Evolutionary conservation across 2,329 filamentous ascomycete species (phyloP).

Genomic region (Fusarium torulosum): DNA sequence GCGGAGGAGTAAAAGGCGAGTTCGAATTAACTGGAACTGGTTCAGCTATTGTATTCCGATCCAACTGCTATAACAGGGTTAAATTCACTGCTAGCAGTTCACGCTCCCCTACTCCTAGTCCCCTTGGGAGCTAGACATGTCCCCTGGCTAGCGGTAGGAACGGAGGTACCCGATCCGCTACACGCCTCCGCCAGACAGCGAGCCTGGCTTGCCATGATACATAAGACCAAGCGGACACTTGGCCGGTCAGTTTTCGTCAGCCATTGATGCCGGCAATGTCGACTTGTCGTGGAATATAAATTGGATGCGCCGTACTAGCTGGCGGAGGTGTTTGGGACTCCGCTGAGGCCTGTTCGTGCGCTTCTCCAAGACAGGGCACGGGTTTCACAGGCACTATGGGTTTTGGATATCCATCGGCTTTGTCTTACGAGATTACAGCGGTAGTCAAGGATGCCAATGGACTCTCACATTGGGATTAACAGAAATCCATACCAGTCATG

Average conservation of each 20-base stretch:
- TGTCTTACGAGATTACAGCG: slow-evolving; percentile 1
- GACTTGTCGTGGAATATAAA: slow-evolving; percentile 1
- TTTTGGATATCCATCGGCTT: slow-evolving; percentile 1
- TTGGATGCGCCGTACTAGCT: background rate
- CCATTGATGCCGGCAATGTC: slow-evolving; percentile 1
- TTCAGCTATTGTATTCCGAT: background rate
- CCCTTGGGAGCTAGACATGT: background rate
- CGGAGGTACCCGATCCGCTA: background rate
- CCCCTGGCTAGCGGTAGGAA: background rate
- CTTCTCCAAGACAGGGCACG: slow-evolving; percentile 3
- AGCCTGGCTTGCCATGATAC: background rate
- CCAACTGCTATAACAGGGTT: background rate
- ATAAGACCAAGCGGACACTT: slow-evolving; percentile 1
- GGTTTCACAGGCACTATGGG: slow-evolving; percentile 1
- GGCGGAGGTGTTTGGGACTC: background rate
- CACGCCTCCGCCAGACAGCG: background rate
- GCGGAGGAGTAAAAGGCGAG: background rate
- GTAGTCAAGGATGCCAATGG: slow-evolving; percentile 1
- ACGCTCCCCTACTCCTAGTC: background rate
- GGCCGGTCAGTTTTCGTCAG: background rate
- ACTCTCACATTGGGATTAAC: slow-evolving; percentile 1
- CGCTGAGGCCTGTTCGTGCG: background rate
- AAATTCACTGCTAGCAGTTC: background rate
- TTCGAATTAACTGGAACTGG: background rate
- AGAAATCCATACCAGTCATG: background rate